Base-by-base conservation (phyloP, 768 basidiomycete species). In the Tulasnella sp. region DNA sequence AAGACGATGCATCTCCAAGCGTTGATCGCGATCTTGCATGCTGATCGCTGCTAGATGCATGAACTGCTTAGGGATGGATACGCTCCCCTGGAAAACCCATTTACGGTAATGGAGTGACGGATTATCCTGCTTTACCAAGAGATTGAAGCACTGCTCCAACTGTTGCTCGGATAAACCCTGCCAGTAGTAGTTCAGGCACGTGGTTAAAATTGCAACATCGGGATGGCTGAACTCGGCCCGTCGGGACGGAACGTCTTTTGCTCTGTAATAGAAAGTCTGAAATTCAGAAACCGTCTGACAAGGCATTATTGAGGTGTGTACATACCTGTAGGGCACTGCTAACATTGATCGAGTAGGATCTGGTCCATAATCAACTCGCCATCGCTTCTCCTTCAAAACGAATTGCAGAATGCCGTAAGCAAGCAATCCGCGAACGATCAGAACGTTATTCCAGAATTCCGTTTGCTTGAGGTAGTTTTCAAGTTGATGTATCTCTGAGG, bases 281-380 rank as follows among this genome's bases (percentile, higher is more conserved):
- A n/a, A n/a, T n/a, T n/a, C n/a, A n/a, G n/a, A n/a, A n/a, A n/a
- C n/a, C n/a, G n/a, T n/a, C n/a, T n/a, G n/a, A n/a, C n/a, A n/a
- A n/a, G n/a, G n/a, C n/a, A n/a, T n/a, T n/a, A n/a, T n/a, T n/a
- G n/a, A n/a, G 12, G 71, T 62, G 0, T 74, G 74, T 4, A 68
- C 61, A 42, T 76, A 74, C 37, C 63, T 76, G 48, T 72, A 76
- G 0, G 75, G 75, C 0, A 76, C 73, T 0, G 74, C 73, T 1
- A 76, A 65, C 55, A 70, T 60, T 1, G 72, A 67, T 3, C 75
- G 67, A 5, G 40, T 55, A 1, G 56, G 58, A 41, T 71, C 70
- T 4, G 74, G 66, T 1, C 75, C 75, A 54, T 72, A 77, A 39
- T 76, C 70, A 0, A 76, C 75, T 29, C 74, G 58, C 72, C 73